Evolutionary conservation across 2,329 filamentous ascomycete species (phyloP), one percentile per base, ranked within the genome.

Genomic region (Epichloe brachyelytri): DNA sequence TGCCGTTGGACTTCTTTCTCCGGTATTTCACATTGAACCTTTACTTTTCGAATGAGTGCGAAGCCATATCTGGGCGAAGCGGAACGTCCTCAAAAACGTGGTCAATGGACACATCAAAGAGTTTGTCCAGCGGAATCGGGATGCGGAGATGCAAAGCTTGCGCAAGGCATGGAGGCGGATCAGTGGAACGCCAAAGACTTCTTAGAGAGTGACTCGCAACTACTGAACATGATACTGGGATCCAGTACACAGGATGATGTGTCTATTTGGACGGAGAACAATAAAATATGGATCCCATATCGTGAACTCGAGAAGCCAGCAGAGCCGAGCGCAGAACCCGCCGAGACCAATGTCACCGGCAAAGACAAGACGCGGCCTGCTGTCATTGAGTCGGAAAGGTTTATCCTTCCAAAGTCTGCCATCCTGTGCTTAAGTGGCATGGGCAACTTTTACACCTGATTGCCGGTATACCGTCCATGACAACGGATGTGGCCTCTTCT

Each of bases 391-490:
- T 81, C 84, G 26, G 87, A 95, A 63, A 83, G 80, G 49, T 97
- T 88, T 63, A 82, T 95, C 51, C 78, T 98, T 11, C 89, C 93
- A 0, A 79, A 85, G 49, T 95, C 89, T 5, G 90, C 88, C 0
- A 76, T 91, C 34, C 73, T 86, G 1, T 90, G 93, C 56, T 77
- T 98, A 50, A 78, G 82, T 51, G 88, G 87, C 48, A 83, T 96
- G 56, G 83, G 88, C 53, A 79, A 83, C 15, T 95, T 95, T 75
- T 95, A 56, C 86, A 86, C 55, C 77, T 98, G 4, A 83, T 91
- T 52, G 77, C 86, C 5, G 84, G 83, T 34, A 91, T 97, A 52
- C 91, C 93, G 1, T 91, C 85, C 54, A 90, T 96, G 80, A 86
- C 88, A 1, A 75, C 83, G 2, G 89, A 96, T 53, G 83, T 96